Percentiles rank a stretch among this genome's conserved stretches.
Evolutionary conservation across 2,329 filamentous ascomycete genomes (phyloP).

Genomic region (Arthroderma sp.): DNA sequence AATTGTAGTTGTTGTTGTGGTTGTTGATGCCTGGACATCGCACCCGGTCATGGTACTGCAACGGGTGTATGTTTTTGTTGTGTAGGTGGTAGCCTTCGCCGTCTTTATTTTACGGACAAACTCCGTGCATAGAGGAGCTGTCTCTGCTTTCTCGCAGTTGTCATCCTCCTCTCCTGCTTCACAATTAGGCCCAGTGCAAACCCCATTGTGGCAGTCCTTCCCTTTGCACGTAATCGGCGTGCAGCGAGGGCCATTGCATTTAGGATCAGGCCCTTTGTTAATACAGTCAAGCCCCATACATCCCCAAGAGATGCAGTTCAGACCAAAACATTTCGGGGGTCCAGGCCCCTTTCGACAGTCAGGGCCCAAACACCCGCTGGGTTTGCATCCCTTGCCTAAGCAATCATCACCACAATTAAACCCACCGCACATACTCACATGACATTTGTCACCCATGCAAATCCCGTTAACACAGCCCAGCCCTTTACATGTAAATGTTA

Average conservation of each 20-base stretch:
- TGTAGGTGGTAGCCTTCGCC: neutral
- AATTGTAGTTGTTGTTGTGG: neutral
- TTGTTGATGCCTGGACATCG: neutral
- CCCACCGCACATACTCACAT: neutral
- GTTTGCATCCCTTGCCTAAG: neutral
- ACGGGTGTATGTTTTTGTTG: neutral
- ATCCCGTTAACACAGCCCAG: constrained; percentile 2
- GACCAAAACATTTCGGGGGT: neutral
- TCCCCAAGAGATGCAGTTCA: constrained; percentile 2
- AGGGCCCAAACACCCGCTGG: neutral
- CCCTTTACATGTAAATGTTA: constrained; percentile 2
- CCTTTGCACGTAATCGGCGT: constrained; percentile 1
- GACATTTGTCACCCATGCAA: constrained; percentile 2
- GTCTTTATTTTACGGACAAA: constrained; percentile 1
- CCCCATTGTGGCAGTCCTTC: neutral
- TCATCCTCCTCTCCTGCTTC: neutral
- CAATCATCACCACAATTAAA: neutral
- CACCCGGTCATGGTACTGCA: constrained; percentile 2
- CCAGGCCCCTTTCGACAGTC: neutral
- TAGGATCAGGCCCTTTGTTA: neutral
- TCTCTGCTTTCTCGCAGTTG: constrained; percentile 1
- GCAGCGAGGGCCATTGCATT: constrained; percentile 1
- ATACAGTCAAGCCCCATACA: constrained; percentile 1
- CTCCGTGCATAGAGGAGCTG: constrained; percentile 3
- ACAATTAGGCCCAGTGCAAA: constrained; percentile 1